Evolutionary conservation across 2,329 filamentous ascomycete species (phyloP), one percentile per base, ranked within the genome.

Genomic region (Hymenoscyphus albidus): DNA sequence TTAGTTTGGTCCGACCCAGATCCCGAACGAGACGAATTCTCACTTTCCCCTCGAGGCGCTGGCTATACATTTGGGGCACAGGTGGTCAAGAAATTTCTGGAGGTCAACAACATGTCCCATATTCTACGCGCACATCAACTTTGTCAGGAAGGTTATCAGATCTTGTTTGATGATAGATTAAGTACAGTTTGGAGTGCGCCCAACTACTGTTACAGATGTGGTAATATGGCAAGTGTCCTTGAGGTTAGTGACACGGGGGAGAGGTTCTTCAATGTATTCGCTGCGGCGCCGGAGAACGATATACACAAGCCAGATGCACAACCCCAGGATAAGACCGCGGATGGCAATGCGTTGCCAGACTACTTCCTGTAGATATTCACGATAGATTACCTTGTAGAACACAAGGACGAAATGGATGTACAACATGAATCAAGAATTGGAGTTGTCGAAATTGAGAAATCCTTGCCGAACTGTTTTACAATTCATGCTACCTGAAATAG

Each of bases 141-240:
- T 4, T 99, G 95, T 77, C 95, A 99, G 77, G 95, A 99, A 79
- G 95, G 95, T 0, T 99, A 94, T 77, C 95, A 98, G 79, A 91
- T 98, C 58, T 85, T 99, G 16, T 99, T 97, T 77, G 94, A 98
- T 73, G 94, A 98, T 78, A 86, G 90, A 16, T 80, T 99, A 44
- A 97, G 92, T 77, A 99, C 95, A 0, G 95, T 99, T 6, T 99
- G 95, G 95, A 97, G 93, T 76, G 95, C 95, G 4, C 95, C 95
- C 1, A 99, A 85, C 66, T 85, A 85, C 74, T 85, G 83, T 73
- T 97, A 97, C 77, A 84, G 93, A 42, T 99, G 95, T 78, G 95
- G 95, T 58, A 99, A 99, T 77, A 89, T 98, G 85, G 95, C 95
- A 9, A 97, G 93, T 77, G 95, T 99, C 57, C 83, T 99, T 44